Base-by-base conservation (phyloP, 148 eudicot species). In the Camellia japonica region DNA sequence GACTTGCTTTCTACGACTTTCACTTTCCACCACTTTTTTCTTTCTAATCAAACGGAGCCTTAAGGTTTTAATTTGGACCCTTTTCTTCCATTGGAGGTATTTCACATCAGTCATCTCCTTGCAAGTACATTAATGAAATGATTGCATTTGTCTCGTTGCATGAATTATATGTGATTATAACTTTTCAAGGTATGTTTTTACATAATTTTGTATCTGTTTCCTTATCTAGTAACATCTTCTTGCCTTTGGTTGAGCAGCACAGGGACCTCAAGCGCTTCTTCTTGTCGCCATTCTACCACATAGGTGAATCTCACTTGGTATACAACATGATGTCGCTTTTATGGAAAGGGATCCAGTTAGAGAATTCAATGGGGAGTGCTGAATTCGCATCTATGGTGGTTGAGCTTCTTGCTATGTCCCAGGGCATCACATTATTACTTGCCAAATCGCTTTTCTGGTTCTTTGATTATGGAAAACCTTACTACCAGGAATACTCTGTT, bases 241-340 rank as follows among this genome's bases (percentile, higher is more conserved):
- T 66, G 72, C 14, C 66, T 56, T 49, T 62, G 75, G 75, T 79
- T 83, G 74, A 56, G 86, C 97, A 95, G 98, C 77, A 93, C 82
- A 86, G 78, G 85, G 97, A 95, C 78, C 80, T 92, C 55, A 93
- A 90, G 76, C 94, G 98, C 10, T 88, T 92, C 77, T 82, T 95
- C 66, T 81, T 95, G 78, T 93, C 99, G 8, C 89, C 99, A 56
- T 95, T 95, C 81, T 95, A 93, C 73, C 99, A 95, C 83, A 73
- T 90, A 54, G 89, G 80, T 20, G 99, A 95, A 68, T 73, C 93
- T 58, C 99, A 95, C 84, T 85, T 95, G 73, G 91, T 90, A 47
- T 95, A 92, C 91, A 95, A 95, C 84, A 95, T 95, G 99, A 56
- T 92, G 19, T 95, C 98, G 46, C 93, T 95, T 52, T 78, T 95